Evolutionary conservation across 257 asterid genomes (phyloP), one percentile per base, ranked within the genome.

Genomic region (Penstemon barbatus): DNA sequence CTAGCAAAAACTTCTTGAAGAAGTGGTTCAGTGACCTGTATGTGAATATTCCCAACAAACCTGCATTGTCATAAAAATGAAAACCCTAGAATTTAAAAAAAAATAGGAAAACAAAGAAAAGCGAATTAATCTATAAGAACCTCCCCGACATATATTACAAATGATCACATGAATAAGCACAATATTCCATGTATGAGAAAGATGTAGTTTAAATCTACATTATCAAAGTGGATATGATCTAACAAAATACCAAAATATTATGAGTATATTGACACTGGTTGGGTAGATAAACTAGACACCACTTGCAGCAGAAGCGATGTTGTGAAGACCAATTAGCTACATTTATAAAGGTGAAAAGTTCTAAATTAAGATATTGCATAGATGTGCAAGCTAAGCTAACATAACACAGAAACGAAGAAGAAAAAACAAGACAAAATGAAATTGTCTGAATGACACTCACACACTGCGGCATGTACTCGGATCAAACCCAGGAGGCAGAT

Each of bases 401-500:
- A 65, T 58, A 71, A 41, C 71, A 58, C 55, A 67, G 33, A 41
- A 64, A 7, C 70, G 58, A 55, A 41, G 19, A 33, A 1, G 33
- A 44, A 66, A 60, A 67, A 69, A 11, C n/a, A 45, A 66, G 36
- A 5, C 41, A 36, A 66, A 12, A 52, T 45, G 55, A 72, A 68
- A 44, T 42, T 65, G 64, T 57, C 78, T 63, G 62, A 77, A 75
- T 72, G 65, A 80, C 84, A 89, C 98, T 89, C 91, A 92, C 97
- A 92, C 97, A 73, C 97, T 92, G 84, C 96, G 93, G 91, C 98
- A 89, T 76, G 97, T 82, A 82, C 80, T 89, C 80, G 97, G 97
- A 83, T 92, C 97, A 80, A 92, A 92, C 66, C 98, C 96, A 78
- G 98, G 97, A 82, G 98, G 97, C 77, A 92, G 82, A 88, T 92